phyloP scores from a whole-genome alignment of 2,329 filamentous ascomycete genomes.

The Xylaria multiplex region DNA sequence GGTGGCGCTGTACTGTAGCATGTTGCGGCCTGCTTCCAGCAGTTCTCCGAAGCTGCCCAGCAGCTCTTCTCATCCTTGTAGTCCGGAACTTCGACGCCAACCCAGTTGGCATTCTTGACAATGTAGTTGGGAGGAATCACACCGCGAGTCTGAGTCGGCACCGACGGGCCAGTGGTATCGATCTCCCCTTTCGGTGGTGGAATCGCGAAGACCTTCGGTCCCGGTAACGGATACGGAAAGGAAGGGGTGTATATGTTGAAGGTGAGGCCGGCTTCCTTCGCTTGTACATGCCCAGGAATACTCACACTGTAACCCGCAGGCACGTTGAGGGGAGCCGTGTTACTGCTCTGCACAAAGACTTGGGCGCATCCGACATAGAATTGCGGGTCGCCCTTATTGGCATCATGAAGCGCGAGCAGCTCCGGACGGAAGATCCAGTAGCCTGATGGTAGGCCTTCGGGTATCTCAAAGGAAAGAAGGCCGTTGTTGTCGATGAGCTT shows the following conservation, averaged over 20 bases:
- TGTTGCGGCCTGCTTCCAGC: slow-evolving; percentile 67
- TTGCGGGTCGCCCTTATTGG: slow-evolving; percentile 69
- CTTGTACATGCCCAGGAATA: slow-evolving; percentile 73
- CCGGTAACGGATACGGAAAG: slow-evolving; percentile 67
- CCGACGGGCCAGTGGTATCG: slow-evolving; percentile 11
- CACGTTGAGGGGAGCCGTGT: slow-evolving; percentile 58
- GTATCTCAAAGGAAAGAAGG: slow-evolving; percentile 70
- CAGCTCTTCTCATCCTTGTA: slow-evolving; percentile 68
- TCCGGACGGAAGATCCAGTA: slow-evolving; percentile 79
- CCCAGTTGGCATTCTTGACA: slow-evolving; percentile 78
- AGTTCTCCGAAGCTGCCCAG: slow-evolving; percentile 65
- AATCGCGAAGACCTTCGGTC: slow-evolving; percentile 64
- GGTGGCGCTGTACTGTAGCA: slow-evolving; percentile 70
- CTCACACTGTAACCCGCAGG: slow-evolving; percentile 62
- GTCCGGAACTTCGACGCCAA: slow-evolving; percentile 66
- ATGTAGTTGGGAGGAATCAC: slow-evolving; percentile 65
- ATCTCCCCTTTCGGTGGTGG: slow-evolving; percentile 29
- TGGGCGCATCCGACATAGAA: slow-evolving; percentile 80
- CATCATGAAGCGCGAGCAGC: slow-evolving; percentile 74
- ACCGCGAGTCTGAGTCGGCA: slow-evolving; percentile 53
- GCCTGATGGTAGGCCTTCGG: slow-evolving; percentile 68
- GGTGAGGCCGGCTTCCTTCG: slow-evolving; percentile 63
- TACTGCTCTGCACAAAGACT: slow-evolving; percentile 66
- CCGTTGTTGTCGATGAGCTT: slow-evolving; percentile 73
- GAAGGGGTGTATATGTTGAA: slow-evolving; percentile 72